Percentiles rank a stretch among this genome's conserved stretches.
These are phyloP conservation scores for Colletotrichum lupini DNA, from an alignment of 2,329 filamentous ascomycete genomes.

Conservation along the genomic window DNA sequence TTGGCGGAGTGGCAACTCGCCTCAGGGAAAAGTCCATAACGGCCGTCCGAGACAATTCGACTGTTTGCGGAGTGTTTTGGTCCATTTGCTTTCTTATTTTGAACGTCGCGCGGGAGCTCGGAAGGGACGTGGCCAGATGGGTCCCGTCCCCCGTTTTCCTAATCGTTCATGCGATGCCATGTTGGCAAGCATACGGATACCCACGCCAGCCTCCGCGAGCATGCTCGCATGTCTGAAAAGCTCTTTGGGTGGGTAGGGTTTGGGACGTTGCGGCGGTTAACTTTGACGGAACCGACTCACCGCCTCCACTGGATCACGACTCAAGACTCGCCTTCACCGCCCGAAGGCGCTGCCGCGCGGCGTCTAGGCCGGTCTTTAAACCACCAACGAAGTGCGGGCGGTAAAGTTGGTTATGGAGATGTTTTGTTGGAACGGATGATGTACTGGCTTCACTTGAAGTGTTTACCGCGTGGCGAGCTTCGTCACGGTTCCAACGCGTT, in stretches of 20 bases:
- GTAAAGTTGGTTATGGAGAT: too few species aligned
- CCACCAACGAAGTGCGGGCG: not conserved
- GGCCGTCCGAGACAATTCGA: constrained; percentile 3
- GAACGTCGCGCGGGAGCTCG: too few species aligned
- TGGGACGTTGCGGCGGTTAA: not conserved
- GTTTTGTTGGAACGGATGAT: too few species aligned
- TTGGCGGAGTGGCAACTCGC: not conserved
- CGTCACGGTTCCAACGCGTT: too few species aligned
- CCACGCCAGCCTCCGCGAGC: too few species aligned
- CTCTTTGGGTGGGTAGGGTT: not conserved
- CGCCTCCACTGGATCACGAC: not conserved
- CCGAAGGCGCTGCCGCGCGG: not conserved
- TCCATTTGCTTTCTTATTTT: not conserved
- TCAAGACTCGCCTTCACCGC: not conserved
- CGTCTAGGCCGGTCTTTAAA: not conserved
- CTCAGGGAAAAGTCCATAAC: not conserved
- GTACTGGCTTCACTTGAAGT: too few species aligned
- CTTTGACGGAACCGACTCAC: not conserved
- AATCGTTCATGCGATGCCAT: not conserved
- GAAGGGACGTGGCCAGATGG: not conserved
- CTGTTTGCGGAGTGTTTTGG: not conserved
- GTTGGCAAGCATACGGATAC: not conserved
- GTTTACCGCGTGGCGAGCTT: too few species aligned
- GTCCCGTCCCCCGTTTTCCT: not conserved
- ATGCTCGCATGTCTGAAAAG: not conserved